Percentiles rank a stretch among this genome's conserved stretches.
phyloP scores from a whole-genome alignment of 2,329 filamentous ascomycete species.

The Penicillium sp. region DNA sequence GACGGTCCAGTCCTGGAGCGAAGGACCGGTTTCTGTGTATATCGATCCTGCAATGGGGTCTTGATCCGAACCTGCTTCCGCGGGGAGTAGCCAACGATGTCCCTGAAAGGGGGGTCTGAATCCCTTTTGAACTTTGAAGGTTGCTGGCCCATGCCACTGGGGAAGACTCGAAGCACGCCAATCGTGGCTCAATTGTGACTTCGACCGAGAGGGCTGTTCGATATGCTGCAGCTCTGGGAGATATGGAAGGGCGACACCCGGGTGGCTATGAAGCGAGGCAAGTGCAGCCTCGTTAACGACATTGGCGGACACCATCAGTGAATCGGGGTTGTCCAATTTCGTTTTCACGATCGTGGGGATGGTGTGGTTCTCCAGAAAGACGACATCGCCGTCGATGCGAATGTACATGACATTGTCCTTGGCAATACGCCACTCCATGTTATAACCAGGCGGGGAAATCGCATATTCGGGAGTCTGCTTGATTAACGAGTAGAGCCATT shows the following conservation, averaged over 20 bases:
- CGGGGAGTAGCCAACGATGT: conserved; percentile 51
- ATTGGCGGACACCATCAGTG: conserved; percentile 53
- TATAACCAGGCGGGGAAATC: conserved; percentile 9
- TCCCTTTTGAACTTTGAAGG: conserved; percentile 27
- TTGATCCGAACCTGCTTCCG: conserved; percentile 34
- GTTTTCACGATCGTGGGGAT: conserved; percentile 54
- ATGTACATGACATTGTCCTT: conserved; percentile 35
- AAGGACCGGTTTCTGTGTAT: conserved; percentile 45
- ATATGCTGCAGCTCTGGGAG: conserved; percentile 44
- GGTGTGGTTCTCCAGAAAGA: conserved; percentile 43
- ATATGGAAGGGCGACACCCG: conserved; percentile 52
- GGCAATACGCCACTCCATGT: conserved; percentile 15
- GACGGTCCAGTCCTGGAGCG: conserved; percentile 50
- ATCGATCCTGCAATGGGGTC: conserved; percentile 49
- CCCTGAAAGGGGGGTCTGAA: conserved; percentile 30
- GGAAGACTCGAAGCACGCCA: conserved; percentile 37
- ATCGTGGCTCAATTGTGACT: conserved; percentile 17
- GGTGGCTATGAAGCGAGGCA: conserved; percentile 52
- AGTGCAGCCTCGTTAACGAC: conserved; percentile 55
- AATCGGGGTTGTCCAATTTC: conserved; percentile 49
- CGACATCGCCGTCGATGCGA: conserved; percentile 44
- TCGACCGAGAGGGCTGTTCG: conserved; percentile 17
- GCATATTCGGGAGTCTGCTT: conserved; percentile 30
- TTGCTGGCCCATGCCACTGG: conserved; percentile 30
- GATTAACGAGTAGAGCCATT: conserved; percentile 35